These are phyloP conservation scores for Carex scoparia DNA, from an alignment of 176 grass and related monocot genomes.

Conservation along the genomic window DNA sequence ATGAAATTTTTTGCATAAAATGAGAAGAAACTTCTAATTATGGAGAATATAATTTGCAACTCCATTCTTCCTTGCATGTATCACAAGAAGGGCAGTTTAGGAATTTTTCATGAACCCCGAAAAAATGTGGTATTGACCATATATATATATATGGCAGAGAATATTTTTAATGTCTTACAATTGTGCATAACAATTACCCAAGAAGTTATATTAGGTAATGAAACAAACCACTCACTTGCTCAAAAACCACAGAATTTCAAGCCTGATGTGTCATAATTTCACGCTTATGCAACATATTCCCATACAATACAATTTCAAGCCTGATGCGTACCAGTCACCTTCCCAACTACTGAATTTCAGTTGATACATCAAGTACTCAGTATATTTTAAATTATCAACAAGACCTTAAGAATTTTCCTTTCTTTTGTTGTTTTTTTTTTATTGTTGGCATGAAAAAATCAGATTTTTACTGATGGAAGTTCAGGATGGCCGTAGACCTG, in stretches of 20 bases:
- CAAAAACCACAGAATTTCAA: conserved; percentile 3
- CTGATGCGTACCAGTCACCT: conserved; percentile 7
- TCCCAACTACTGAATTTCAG: not conserved
- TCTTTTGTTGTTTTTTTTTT: no score
- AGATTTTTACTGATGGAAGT: no score
- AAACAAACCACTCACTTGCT: not conserved
- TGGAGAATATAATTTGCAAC: not conserved
- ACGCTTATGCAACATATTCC: conserved; percentile 18
- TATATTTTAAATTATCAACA: no score
- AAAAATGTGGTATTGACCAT: not conserved
- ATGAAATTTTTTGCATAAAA: no score
- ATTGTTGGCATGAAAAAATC: no score
- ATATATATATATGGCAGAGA: not conserved
- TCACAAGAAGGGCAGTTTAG: not conserved
- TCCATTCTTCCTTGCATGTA: not conserved
- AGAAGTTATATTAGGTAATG: not conserved
- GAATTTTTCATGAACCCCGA: not conserved
- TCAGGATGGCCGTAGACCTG: no score
- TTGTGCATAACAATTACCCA: not conserved
- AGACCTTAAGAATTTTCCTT: no score
- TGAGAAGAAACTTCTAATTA: not conserved
- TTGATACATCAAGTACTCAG: not conserved
- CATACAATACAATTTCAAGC: conserved; percentile 16
- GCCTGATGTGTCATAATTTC: conserved; percentile 3
- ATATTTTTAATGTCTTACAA: not conserved